Conservation (phyloP, 2,329 filamentous ascomycete genomes). For the Cladophialophora immunda region DNA sequence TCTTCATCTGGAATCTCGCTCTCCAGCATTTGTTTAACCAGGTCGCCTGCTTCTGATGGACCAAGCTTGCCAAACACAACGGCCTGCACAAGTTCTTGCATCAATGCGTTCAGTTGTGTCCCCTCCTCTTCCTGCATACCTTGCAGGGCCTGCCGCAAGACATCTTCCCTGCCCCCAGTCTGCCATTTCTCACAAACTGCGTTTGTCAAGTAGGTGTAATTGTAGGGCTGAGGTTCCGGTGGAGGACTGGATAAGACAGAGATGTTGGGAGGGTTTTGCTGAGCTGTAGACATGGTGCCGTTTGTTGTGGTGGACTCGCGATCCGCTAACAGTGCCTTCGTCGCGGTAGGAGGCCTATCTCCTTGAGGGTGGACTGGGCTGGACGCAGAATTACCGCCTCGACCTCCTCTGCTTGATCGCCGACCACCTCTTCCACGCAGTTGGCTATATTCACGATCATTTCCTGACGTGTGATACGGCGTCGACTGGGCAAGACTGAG, state of each 20-base stretch:
- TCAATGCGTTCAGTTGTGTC: constrained; percentile 73
- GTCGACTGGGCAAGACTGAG: constrained; percentile 63
- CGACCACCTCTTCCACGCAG: constrained; percentile 44
- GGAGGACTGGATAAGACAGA: constrained; percentile 37
- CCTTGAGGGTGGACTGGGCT: constrained; percentile 27
- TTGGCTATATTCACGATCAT: constrained; percentile 32
- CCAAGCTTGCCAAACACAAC: constrained; percentile 74
- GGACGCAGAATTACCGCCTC: constrained; percentile 23
- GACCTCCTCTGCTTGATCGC: constrained; percentile 34
- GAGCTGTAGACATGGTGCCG: constrained; percentile 40
- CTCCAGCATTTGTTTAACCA: constrained; percentile 67
- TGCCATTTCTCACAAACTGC: constrained; percentile 74
- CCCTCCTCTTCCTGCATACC: constrained; percentile 72
- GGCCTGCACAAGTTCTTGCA: constrained; percentile 84
- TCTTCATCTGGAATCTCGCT: constrained; percentile 23
- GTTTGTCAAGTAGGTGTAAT: constrained; percentile 79
- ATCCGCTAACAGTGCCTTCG: constrained; percentile 39
- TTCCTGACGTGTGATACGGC: constrained; percentile 47
- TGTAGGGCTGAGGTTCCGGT: constrained; percentile 59
- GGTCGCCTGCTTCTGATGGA: constrained; percentile 72
- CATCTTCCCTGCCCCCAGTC: constrained; percentile 69
- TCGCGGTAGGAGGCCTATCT: constrained; percentile 12
- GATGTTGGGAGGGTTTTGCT: constrained; percentile 40
- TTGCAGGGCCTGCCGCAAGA: constrained; percentile 70
- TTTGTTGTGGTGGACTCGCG: constrained; percentile 45